A percentile compares a stretch with the other conserved stretches of the same genome.
Evolutionary conservation across 75 land plant genomes (phyloP).

Genomic region (Selaginella moellendorffii): DNA sequence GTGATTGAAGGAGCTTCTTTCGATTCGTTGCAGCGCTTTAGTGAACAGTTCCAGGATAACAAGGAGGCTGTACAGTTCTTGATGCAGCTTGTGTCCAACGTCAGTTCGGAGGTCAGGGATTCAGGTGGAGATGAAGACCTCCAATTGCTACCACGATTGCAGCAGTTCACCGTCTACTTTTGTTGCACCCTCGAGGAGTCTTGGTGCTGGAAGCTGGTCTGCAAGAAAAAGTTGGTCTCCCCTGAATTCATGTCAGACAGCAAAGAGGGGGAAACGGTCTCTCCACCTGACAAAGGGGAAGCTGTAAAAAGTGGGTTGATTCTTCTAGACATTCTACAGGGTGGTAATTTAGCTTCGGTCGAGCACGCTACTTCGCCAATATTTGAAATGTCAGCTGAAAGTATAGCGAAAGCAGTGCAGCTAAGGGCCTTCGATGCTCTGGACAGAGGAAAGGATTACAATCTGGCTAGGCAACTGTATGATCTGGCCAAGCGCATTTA

Average conservation of each 20-base stretch:
- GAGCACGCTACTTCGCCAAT: not conserved
- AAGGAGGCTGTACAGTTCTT: slow-evolving; percentile 14
- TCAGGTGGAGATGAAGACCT: not conserved
- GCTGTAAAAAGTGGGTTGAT: not conserved
- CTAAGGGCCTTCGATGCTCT: slow-evolving; percentile 21
- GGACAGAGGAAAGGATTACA: slow-evolving; percentile 10
- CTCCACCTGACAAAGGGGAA: not conserved
- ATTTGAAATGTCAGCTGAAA: not conserved
- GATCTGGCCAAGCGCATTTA: slow-evolving; percentile 9
- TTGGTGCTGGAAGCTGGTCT: slow-evolving; percentile 18
- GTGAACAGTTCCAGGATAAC: slow-evolving; percentile 13
- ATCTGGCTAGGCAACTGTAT: slow-evolving; percentile 15
- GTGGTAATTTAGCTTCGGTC: not conserved
- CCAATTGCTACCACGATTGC: not conserved
- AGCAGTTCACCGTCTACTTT: slow-evolving; percentile 11
- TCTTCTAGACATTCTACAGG: not conserved
- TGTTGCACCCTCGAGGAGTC: slow-evolving; percentile 17
- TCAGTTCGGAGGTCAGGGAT: slow-evolving; percentile 7
- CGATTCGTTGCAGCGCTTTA: slow-evolving; percentile 14
- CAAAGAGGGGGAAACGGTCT: too few species aligned
- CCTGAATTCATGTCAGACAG: not conserved
- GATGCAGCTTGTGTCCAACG: slow-evolving; percentile 16
- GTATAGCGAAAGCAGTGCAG: slow-evolving; percentile 11
- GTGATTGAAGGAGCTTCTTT: slow-evolving; percentile 16
- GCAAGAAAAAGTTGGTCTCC: slow-evolving; percentile 3